Percentiles rank a stretch among this genome's conserved stretches.
These are phyloP conservation scores for Forsythia viridissima DNA, from an alignment of 257 asterid species.

Conservation along the genomic window DNA sequence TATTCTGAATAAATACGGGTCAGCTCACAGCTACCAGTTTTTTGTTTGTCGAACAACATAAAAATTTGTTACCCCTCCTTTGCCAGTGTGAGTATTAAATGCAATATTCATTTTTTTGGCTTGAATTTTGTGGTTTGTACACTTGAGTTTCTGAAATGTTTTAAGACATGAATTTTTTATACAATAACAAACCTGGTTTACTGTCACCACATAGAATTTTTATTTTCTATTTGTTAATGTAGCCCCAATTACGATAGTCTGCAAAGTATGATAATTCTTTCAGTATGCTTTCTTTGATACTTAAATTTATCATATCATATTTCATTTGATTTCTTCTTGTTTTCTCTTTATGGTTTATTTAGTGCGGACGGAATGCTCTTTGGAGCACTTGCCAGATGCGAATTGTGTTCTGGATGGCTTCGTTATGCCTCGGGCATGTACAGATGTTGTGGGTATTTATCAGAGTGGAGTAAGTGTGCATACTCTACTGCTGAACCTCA, in stretches of 20 bases:
- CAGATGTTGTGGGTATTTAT: slow-evolving; percentile 73
- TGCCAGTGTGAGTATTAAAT: not conserved
- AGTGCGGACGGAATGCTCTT: slow-evolving; percentile 98
- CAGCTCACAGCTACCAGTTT: not conserved
- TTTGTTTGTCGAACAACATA: not conserved
- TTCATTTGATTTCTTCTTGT: slow-evolving; percentile 17
- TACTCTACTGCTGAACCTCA: slow-evolving; percentile 68
- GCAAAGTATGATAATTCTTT: not conserved
- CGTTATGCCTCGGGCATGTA: slow-evolving; percentile 79
- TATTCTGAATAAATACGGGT: not conserved
- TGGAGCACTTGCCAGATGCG: slow-evolving; percentile 81
- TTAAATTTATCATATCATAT: slow-evolving; percentile 5
- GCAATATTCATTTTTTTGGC: not conserved
- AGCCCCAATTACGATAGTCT: slow-evolving; percentile 1
- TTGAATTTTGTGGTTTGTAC: not conserved
- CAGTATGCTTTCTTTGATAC: not conserved
- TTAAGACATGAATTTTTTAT: not conserved
- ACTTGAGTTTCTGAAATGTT: not conserved
- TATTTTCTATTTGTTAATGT: not conserved
- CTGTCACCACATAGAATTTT: not conserved
- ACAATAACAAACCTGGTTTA: not conserved
- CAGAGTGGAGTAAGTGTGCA: slow-evolving; percentile 94
- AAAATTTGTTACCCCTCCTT: not conserved
- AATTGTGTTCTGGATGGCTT: slow-evolving; percentile 78
- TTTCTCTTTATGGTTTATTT: slow-evolving; percentile 21